phyloP scores from a whole-genome alignment of 1,284 basidiomycete genomes.

The Marasmius sp. region DNA sequence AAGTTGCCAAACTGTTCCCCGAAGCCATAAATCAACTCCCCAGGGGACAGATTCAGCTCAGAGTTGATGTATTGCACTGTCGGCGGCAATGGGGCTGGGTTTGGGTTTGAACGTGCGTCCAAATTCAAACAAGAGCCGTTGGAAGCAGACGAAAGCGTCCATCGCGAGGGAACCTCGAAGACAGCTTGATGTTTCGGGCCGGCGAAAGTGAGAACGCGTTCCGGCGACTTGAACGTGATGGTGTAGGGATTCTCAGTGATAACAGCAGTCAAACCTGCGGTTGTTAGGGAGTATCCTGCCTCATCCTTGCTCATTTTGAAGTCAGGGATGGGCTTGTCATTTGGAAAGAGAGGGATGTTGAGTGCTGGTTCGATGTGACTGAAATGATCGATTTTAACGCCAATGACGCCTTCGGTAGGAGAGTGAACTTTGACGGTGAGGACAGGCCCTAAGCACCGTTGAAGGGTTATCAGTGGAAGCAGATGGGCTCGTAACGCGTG shows the following conservation, averaged over 20 bases:
- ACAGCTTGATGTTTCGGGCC: slow-evolving; percentile 63
- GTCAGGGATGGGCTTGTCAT: slow-evolving; percentile 48
- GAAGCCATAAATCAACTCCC: slow-evolving; percentile 71
- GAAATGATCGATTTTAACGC: slow-evolving; percentile 65
- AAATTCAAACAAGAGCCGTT: slow-evolving; percentile 60
- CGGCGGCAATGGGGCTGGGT: slow-evolving; percentile 42
- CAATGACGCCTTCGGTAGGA: slow-evolving; percentile 66
- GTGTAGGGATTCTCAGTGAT: slow-evolving; percentile 62
- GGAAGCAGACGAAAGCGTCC: slow-evolving; percentile 59
- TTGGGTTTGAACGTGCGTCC: slow-evolving; percentile 59
- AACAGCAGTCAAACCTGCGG: slow-evolving; percentile 48
- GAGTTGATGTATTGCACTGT: slow-evolving; percentile 61
- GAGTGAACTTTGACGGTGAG: slow-evolving; percentile 61
- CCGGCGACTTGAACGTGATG: slow-evolving; percentile 56
- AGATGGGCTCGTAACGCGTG: background rate
- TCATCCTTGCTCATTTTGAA: slow-evolving; percentile 38
- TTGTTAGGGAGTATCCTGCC: slow-evolving; percentile 37
- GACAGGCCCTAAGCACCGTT: slow-evolving; percentile 45
- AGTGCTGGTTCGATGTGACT: slow-evolving; percentile 43
- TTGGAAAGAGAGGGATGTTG: slow-evolving; percentile 64
- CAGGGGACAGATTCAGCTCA: slow-evolving; percentile 68
- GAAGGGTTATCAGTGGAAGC: background rate
- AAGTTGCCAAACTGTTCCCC: slow-evolving; percentile 75
- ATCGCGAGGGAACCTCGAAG: slow-evolving; percentile 64
- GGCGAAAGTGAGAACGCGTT: slow-evolving; percentile 50